Base-by-base conservation (phyloP, 306 rosid species). In the Bauhinia variegata region DNA sequence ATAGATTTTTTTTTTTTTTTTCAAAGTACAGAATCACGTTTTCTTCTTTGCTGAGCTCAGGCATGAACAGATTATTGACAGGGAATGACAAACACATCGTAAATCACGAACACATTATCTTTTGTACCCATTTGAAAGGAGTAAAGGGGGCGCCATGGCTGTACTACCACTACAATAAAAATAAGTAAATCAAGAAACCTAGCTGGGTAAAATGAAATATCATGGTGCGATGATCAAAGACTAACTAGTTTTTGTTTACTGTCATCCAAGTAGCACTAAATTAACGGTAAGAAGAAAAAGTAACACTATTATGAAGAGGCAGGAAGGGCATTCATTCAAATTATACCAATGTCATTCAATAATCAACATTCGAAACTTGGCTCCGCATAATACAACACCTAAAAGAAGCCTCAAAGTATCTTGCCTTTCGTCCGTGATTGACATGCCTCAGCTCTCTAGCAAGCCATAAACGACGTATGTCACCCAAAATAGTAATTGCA, bases 381-480 rank as follows among this genome's bases (percentile, higher is more conserved):
- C 43, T 41, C 61, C 28, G 33, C 63, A 16, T 11, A 14, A 28
- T 53, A 39, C 19, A 37, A 16, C 16, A 37, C 69, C 60, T 10
- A 0, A 11, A 52, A 55, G 28, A 47, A 19, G 13, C 54, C 53
- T 61, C 17, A 0, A 36, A 2, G 34, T 4, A 60, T 71, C 48
- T 63, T 28, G 66, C 48, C 12, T 50, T 23, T 39, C 28, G 13
- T 50, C 17, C 49, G 59, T 18, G 60, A 14, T 15, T 31, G 48
- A 51, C 6, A 30, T 17, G 44, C 7, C 44, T 50, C 56, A 53
- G 33, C n/a, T 70, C 70, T 41, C 41, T 59, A 17, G 11, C 58
- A 15, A 43, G 37, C 46, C 46, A 65, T 37, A n/a, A 65, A 33
- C 43, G 17, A 55, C 60, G 18, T 9, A 7, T 28, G 31, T 59